Conservation (phyloP, 2,329 filamentous ascomycete species). For the Xylaria arbuscula region DNA sequence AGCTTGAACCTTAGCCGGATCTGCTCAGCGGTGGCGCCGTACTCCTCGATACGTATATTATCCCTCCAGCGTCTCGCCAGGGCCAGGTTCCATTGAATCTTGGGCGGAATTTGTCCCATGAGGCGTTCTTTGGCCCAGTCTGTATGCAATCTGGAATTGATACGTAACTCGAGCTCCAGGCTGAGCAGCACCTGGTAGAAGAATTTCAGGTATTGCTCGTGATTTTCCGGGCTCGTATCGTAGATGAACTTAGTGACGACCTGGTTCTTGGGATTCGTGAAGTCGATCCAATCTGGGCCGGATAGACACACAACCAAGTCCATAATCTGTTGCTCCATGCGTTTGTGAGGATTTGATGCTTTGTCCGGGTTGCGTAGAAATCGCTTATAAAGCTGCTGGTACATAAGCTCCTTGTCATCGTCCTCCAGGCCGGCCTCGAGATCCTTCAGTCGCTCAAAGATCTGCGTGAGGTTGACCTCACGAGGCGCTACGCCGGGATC, state of each 20-base stretch:
- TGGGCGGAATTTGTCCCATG: slow-evolving; percentile 72
- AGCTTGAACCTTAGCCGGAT: slow-evolving; percentile 73
- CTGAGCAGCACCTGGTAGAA: slow-evolving; percentile 82
- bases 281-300: slow-evolving; percentile 78
- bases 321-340: slow-evolving; percentile 76
- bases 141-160: slow-evolving; percentile 70
- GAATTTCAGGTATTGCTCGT: slow-evolving; percentile 71
- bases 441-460: slow-evolving; percentile 69
- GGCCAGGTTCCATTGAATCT: slow-evolving; percentile 77
- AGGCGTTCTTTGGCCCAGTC: slow-evolving; percentile 73
- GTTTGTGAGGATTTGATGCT: slow-evolving; percentile 68
- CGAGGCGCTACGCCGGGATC: slow-evolving; percentile 70
- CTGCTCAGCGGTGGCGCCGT: slow-evolving; percentile 64
- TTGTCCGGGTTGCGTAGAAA: slow-evolving; percentile 76
- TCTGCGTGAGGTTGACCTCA: slow-evolving; percentile 66
- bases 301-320: slow-evolving; percentile 77
- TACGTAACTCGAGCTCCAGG: slow-evolving; percentile 76
- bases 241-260: slow-evolving; percentile 79
- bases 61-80: slow-evolving; percentile 79
- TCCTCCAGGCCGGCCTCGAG: slow-evolving; percentile 64
- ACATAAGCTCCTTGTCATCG: slow-evolving; percentile 65
- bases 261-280: slow-evolving; percentile 75
- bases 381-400: slow-evolving; percentile 70
- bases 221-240: slow-evolving; percentile 66
- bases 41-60: slow-evolving; percentile 73